Evolutionary conservation across 2,329 filamentous ascomycete genomes (phyloP), one percentile per base, ranked within the genome.

Genomic region (Aureobasidium lini): DNA sequence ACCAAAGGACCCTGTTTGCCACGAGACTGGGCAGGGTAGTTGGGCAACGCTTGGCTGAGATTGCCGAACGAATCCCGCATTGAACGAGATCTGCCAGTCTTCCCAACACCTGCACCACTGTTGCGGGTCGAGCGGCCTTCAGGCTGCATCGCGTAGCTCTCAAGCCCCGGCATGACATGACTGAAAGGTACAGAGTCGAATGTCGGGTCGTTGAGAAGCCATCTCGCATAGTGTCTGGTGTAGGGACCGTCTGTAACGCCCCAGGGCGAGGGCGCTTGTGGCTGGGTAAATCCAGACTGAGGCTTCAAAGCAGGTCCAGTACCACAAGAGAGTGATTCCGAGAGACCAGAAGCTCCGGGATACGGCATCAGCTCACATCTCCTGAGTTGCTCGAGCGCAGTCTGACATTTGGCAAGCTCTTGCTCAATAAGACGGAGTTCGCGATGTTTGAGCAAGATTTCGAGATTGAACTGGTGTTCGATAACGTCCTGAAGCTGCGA

Each of bases 341-440:
- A 86, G 8, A 84, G 84, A 42, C 84, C 82, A 63, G 83, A 80
- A 63, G 84, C 83, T 64, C 86, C 84, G 34, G 93, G 92, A 72
- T 91, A 97, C 4, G 93, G 93, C 66, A 96, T 93, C 65, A 97
- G 80, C 70, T 94, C 87, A 75, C 92, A 96, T 62, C 94, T 86
- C 66, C 94, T 88, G 63, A 99, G 79, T 76, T 97, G 94, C 75
- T 99, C 94, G 66, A 97, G 81, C 10, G 92, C 90, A 64, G 92
- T 79, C 76, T 97, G 92, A 70, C 92, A 96, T 77, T 96, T 97
- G 64, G 90, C 93, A 64, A 97, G 82, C 76, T 97, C 94, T 75
- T 96, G 91, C 70, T 97, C 90, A 72, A 97, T 96, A 66, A 96
- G 80, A 60, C 92, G 89, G 61, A 97, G 77, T 77, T 99, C 94